These are phyloP conservation scores for Candida andamanensis DNA, from an alignment of 805 yeast species.

Conservation along the genomic window DNA sequence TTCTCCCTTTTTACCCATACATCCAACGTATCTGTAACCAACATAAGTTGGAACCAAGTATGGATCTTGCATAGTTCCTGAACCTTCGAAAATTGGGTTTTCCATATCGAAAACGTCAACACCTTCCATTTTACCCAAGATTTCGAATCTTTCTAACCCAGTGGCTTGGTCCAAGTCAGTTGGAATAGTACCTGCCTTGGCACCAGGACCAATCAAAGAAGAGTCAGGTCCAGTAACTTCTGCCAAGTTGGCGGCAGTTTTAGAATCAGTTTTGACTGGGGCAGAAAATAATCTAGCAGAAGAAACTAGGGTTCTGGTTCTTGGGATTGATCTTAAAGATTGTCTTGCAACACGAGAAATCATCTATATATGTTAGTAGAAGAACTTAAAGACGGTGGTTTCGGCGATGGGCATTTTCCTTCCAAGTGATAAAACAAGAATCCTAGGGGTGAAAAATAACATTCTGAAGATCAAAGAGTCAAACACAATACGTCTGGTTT, in stretches of 20 bases:
- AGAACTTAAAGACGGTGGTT: too few species aligned
- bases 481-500: too few species aligned
- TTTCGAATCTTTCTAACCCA: conserved; percentile 95
- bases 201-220: conserved; percentile 88
- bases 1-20: conserved; percentile 87
- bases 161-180: conserved; percentile 95
- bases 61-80: conserved; percentile 88
- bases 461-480: too few species aligned
- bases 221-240: conserved; percentile 74
- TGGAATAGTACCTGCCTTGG: conserved; percentile 78
- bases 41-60: conserved; percentile 85
- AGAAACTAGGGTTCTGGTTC: conserved; percentile 31
- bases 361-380: conserved; percentile 9
- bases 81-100: conserved; percentile 83
- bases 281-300: conserved; percentile 23
- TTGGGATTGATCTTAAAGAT: conserved; percentile 4
- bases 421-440: too few species aligned
- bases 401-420: too few species aligned
- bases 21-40: conserved; percentile 92
- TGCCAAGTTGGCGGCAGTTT: conserved; percentile 62
- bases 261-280: conserved; percentile 35
- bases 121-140: conserved; percentile 92
- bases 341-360: conserved; percentile 12
- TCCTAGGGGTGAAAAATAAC: too few species aligned
- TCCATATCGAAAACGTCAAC: conserved; percentile 86